These are phyloP conservation scores for Fragilaria crotonensis DNA, from an alignment of 108 stramenopile species.

Conservation along the genomic window DNA sequence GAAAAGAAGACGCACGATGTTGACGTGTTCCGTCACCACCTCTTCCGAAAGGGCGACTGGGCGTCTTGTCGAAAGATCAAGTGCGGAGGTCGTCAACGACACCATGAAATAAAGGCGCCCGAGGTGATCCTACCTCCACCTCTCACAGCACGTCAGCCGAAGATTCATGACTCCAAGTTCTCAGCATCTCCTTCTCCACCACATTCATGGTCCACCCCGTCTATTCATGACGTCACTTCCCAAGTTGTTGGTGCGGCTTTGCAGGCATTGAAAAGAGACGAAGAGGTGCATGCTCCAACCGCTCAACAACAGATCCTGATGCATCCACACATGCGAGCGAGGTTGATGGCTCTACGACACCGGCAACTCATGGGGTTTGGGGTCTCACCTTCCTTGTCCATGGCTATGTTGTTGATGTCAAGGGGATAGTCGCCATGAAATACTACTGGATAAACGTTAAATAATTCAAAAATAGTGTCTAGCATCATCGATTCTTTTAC, in stretches of 20 bases:
- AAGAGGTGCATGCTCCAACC: neutral
- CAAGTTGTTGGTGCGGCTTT: neutral
- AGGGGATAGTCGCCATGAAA: no score
- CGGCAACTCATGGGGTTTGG: neutral
- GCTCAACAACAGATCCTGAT: neutral
- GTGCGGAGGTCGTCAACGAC: conserved; percentile 5
- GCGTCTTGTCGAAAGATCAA: conserved; percentile 26
- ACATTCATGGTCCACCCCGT: neutral
- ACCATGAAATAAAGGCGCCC: neutral
- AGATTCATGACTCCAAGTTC: neutral
- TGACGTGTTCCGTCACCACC: conserved; percentile 57
- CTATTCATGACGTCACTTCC: neutral
- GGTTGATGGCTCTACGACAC: neutral
- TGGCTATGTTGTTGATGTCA: no score
- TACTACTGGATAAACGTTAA: no score
- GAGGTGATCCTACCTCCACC: neutral
- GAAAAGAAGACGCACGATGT: conserved; percentile 27
- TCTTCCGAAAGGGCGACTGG: conserved; percentile 49
- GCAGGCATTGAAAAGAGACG: neutral
- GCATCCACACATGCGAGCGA: neutral
- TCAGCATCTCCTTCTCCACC: neutral
- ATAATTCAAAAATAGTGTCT: no score
- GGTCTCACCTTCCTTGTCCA: no score
- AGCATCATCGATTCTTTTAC: no score
- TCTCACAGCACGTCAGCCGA: neutral